A percentile compares a stretch with the other conserved stretches of the same genome.
Conservation (phyloP, 2,329 filamentous ascomycete species). For the Knufia petricola region DNA sequence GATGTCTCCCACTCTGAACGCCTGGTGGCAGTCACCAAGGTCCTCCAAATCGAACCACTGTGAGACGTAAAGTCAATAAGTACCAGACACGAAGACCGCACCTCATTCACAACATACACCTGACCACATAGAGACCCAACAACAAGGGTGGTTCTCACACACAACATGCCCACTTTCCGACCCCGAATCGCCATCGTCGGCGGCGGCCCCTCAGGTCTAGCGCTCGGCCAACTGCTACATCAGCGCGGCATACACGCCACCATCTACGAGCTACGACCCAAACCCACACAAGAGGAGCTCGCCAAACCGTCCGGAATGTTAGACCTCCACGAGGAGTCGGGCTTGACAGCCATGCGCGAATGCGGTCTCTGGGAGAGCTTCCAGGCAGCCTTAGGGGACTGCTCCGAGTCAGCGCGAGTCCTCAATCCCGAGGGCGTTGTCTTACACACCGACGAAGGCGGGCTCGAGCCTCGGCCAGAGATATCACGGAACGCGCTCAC, state of each 20-base stretch:
- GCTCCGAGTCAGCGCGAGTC: conserved; percentile 21
- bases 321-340: conserved; percentile 25
- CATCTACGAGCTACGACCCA: conserved; percentile 25
- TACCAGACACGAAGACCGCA: too few species aligned
- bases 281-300: conserved; percentile 23
- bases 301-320: conserved; percentile 22
- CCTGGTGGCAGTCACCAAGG: too few species aligned
- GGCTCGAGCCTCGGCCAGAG: conserved; percentile 21
- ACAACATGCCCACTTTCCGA: background rate
- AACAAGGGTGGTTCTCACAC: too few species aligned
- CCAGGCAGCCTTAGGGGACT: conserved; percentile 22
- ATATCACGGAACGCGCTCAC: conserved; percentile 24
- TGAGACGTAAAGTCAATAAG: too few species aligned
- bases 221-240: conserved; percentile 22
- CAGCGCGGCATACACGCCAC: conserved; percentile 19
- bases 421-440: conserved; percentile 14
- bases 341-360: conserved; percentile 22
- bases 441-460: conserved; percentile 16
- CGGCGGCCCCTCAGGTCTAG: conserved; percentile 29
- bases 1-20: too few species aligned
- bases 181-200: conserved; percentile 32
- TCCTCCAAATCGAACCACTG: too few species aligned
- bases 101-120: too few species aligned
- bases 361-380: conserved; percentile 24
- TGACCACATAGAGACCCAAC: too few species aligned